Evolutionary conservation across 2,329 filamentous ascomycete genomes (phyloP), one percentile per base, ranked within the genome.

Genomic region (Xylariales sp.): DNA sequence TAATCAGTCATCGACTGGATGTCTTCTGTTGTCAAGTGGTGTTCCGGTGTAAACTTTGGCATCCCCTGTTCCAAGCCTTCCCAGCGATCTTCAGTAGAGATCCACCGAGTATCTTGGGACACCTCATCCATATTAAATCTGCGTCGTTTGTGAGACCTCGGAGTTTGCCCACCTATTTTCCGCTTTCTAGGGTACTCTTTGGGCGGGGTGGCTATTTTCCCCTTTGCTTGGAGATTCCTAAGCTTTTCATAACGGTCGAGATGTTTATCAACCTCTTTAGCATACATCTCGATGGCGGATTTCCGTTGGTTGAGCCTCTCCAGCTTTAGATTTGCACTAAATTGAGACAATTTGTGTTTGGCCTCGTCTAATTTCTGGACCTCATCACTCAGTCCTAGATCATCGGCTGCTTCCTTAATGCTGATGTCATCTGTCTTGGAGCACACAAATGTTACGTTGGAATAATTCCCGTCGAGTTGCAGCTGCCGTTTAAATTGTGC

Each of bases 401-500:
- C 75, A 14, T 79, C 75, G 0, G 73, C 62, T 10, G 89, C 85
- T 1, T 90, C 86, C 1, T 86, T 86, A 12, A 88, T 80, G 45
- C 81, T 86, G 64, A 91, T 90, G 0, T 87, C 86, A 1, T 2
- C 84, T 83, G 1, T 74, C 59, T 74, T 72, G 0, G 72, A 69
- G n/a, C 73, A 75, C 23, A 75, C 85, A 64, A 89, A 89, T 0
- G 86, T 87, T 2, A 89, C 79, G 3, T 78, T 81, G 3, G 80
- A 83, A 60, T 85, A 85, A 0, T 80, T 84, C 1, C 85, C 83
- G 65, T 89, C 87, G 71, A 85, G 85, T 57, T 87, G 85, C 3
- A 89, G 78, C 68, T 89, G 87, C 0, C 83, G 79, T 69, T 86
- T 87, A 77, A 89, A 88, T 0, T 83, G 81, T 18, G 86, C 80